Conservation (phyloP, 768 basidiomycete species). For the Chalciporus chontae region DNA sequence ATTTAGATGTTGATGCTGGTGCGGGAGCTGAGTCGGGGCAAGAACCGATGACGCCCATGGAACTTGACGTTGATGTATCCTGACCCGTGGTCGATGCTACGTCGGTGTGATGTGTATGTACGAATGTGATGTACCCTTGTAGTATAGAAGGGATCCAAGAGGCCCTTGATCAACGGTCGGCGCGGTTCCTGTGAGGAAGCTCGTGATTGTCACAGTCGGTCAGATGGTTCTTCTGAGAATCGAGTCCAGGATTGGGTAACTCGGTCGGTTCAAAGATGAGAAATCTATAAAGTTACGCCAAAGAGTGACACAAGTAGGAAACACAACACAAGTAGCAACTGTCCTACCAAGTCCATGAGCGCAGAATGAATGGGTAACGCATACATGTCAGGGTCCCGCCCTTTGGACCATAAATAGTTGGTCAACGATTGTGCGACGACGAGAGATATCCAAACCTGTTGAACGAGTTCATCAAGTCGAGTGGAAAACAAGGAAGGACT, state of each 20-base stretch:
- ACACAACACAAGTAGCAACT: slow-evolving; percentile 72
- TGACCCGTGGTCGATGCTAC: slow-evolving; percentile 29
- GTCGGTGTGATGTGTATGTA: background rate
- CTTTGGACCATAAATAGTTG: slow-evolving; percentile 70
- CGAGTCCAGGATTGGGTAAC: too few species aligned
- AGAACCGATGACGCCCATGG: slow-evolving; percentile 36
- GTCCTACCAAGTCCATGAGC: slow-evolving; percentile 80
- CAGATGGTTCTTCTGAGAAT: too few species aligned
- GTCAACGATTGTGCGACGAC: slow-evolving; percentile 64
- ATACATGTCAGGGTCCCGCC: slow-evolving; percentile 87
- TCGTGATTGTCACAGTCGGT: too few species aligned
- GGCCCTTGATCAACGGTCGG: too few species aligned
- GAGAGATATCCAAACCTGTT: slow-evolving; percentile 70
- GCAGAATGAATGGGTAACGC: slow-evolving; percentile 92
- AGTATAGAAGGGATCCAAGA: background rate
- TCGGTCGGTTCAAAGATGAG: background rate
- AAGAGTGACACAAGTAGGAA: slow-evolving; percentile 60
- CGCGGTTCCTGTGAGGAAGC: too few species aligned
- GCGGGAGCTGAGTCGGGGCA: slow-evolving; percentile 31
- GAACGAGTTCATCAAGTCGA: background rate
- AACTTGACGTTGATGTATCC: slow-evolving; percentile 34
- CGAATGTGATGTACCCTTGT: background rate
- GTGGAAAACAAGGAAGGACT: slow-evolving; percentile 29
- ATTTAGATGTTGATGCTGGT: slow-evolving; percentile 28
- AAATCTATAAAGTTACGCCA: slow-evolving; percentile 25